Conservation (phyloP, 305 asterid genomes). For the Fraxinus albicans region DNA sequence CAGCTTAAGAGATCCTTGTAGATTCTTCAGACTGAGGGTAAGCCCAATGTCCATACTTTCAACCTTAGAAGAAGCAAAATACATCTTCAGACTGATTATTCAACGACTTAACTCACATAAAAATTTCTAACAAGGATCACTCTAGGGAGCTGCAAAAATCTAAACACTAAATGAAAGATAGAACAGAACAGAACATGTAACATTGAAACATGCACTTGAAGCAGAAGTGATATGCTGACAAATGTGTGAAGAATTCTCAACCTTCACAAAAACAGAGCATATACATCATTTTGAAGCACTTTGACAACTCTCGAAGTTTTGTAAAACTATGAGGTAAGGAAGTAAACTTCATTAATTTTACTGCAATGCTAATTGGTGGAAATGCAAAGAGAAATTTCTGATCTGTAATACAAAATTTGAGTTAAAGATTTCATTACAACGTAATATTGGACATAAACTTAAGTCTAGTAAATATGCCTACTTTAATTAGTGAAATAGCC, state of each 20-base stretch:
- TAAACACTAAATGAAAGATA: background rate
- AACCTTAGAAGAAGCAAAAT: slow-evolving; percentile 51
- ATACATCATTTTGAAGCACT: background rate
- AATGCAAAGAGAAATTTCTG: background rate
- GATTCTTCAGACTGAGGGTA: slow-evolving; percentile 50
- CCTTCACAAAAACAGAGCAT: background rate
- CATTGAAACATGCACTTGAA: background rate
- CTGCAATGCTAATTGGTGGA: background rate
- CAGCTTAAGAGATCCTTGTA: slow-evolving; percentile 66
- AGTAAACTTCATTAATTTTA: background rate
- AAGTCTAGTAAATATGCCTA: background rate
- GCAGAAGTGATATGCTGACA: background rate
- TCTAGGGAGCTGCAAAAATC: background rate
- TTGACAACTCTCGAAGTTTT: background rate
- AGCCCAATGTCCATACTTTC: slow-evolving; percentile 78
- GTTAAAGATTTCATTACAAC: background rate
- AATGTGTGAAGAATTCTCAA: background rate
- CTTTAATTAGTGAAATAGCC: background rate
- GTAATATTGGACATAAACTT: background rate
- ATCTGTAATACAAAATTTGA: background rate
- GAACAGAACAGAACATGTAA: background rate
- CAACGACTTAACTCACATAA: background rate
- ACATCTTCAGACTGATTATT: slow-evolving; percentile 13
- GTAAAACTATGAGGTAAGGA: background rate
- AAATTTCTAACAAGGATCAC: background rate